Conservation (phyloP, 202 grass and related monocot genomes). For the Carex arenaria region DNA sequence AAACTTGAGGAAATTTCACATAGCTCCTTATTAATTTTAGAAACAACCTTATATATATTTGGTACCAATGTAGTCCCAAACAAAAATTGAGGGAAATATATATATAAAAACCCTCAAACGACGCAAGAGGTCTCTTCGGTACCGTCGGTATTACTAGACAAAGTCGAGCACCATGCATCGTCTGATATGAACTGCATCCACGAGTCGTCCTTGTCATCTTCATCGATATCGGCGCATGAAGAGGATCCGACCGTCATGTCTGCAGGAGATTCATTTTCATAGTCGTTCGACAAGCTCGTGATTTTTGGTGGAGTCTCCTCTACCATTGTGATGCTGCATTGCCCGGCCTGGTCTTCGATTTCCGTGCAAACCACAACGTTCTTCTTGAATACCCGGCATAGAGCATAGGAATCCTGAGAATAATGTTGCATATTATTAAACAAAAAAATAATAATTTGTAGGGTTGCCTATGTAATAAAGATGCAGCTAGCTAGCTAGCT, state of each 20-base stretch:
- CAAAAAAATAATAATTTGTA: not conserved
- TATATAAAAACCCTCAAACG: conserved; percentile 8
- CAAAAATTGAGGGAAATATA: conserved; percentile 3
- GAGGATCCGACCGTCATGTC: conserved; percentile 57
- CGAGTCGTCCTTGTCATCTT: conserved; percentile 89
- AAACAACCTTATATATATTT: conserved; percentile 19
- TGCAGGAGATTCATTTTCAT: conserved; percentile 60
- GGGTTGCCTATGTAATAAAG: not conserved
- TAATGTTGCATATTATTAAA: not conserved
- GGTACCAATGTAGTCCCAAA: conserved; percentile 23
- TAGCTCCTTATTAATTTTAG: not conserved
- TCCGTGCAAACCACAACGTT: conserved; percentile 62
- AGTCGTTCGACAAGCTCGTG: conserved; percentile 22
- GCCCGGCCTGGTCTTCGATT: conserved; percentile 55
- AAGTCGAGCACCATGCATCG: conserved; percentile 67
- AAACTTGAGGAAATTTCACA: conserved; percentile 2
- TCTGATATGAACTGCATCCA: conserved; percentile 99
- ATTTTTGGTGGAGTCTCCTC: conserved; percentile 34
- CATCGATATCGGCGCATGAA: conserved; percentile 37
- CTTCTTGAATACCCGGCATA: conserved; percentile 99
- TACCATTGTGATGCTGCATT: conserved; percentile 64
- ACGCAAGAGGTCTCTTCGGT: conserved; percentile 46
- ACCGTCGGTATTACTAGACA: conserved; percentile 33
- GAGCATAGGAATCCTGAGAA: conserved; percentile 77
- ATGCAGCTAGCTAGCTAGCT: not conserved